A percentile compares a stretch with the other conserved stretches of the same genome.
These are phyloP conservation scores for Cenchrus fungigraminus DNA, from an alignment of 176 grass and related monocot genomes.

Conservation along the genomic window DNA sequence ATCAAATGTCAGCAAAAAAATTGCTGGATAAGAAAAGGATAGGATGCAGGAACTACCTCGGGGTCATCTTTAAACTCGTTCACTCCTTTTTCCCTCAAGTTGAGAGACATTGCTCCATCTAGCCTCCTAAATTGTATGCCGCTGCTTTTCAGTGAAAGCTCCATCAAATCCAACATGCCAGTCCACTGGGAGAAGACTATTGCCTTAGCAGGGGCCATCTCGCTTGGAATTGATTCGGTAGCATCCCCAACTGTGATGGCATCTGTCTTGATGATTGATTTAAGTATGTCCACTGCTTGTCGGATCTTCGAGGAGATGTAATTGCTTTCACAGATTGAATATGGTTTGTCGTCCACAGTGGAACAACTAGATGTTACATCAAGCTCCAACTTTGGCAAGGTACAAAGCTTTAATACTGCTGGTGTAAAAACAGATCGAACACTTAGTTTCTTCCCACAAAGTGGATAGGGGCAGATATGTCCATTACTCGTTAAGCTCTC, in stretches of 20 bases:
- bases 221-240: conserved; percentile 28
- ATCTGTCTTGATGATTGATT: conserved; percentile 41
- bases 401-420: conserved; percentile 55
- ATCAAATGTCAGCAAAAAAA: background rate
- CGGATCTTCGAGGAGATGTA: conserved; percentile 88
- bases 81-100: conserved; percentile 61
- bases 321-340: conserved; percentile 61
- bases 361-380: conserved; percentile 40
- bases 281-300: conserved; percentile 57
- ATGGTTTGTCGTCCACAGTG: conserved; percentile 21
- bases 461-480: conserved; percentile 50
- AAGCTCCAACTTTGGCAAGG: conserved; percentile 48
- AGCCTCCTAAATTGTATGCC: conserved; percentile 78
- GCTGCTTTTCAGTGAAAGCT: conserved; percentile 66
- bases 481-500: conserved; percentile 66
- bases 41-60: conserved; percentile 43
- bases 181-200: conserved; percentile 97
- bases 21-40: background rate
- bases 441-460: conserved; percentile 59
- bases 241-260: conserved; percentile 11
- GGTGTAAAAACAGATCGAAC: conserved; percentile 66
- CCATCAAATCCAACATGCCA: conserved; percentile 85
- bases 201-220: conserved; percentile 61
- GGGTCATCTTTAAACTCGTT: conserved; percentile 79
- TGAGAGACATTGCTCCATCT: conserved; percentile 80